Percentiles rank a stretch among this genome's conserved stretches.
phyloP scores from a whole-genome alignment of 2,329 filamentous ascomycete species.

The Aspergillus sp. region DNA sequence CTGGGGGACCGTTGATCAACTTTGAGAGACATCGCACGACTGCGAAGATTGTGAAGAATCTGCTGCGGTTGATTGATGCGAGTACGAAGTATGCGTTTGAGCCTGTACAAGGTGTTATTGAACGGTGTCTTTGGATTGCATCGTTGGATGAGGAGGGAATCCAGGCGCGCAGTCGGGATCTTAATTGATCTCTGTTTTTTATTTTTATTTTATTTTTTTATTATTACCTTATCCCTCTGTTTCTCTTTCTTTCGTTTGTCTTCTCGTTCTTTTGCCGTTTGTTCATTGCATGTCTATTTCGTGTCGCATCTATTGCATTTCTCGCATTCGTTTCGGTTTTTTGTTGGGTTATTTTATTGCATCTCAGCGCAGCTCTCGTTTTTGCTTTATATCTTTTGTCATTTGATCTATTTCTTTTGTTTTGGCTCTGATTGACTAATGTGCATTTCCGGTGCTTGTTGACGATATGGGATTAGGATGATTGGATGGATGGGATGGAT shows the following conservation, averaged over 20 bases:
- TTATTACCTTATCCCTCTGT: slow-evolving; percentile 11
- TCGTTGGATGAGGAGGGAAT: slow-evolving; percentile 55
- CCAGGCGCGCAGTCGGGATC: slow-evolving; percentile 36
- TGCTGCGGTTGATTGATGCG: slow-evolving; percentile 57
- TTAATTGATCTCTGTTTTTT: slow-evolving; percentile 27
- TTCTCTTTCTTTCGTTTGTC: slow-evolving; percentile 8
- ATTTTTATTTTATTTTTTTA: slow-evolving; percentile 2
- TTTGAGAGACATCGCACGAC: slow-evolving; percentile 62
- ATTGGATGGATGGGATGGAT: neutral
- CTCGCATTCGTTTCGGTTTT: neutral
- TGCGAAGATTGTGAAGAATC: slow-evolving; percentile 57
- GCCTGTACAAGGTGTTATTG: slow-evolving; percentile 52
- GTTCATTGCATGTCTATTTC: neutral
- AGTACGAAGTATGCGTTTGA: slow-evolving; percentile 56
- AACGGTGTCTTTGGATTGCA: slow-evolving; percentile 59
- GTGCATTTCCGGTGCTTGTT: neutral
- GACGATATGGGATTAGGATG: neutral
- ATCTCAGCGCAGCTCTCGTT: neutral
- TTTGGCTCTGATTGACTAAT: neutral
- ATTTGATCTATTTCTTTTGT: neutral
- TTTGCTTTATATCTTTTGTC: neutral
- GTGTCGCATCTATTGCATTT: neutral
- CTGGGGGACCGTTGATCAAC: slow-evolving; percentile 54
- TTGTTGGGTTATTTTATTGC: neutral
- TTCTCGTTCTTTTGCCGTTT: neutral